Evolutionary conservation across 495 filamentous ascomycete species (phyloP).

Genomic region (Parachaetomium inaequale): DNA sequence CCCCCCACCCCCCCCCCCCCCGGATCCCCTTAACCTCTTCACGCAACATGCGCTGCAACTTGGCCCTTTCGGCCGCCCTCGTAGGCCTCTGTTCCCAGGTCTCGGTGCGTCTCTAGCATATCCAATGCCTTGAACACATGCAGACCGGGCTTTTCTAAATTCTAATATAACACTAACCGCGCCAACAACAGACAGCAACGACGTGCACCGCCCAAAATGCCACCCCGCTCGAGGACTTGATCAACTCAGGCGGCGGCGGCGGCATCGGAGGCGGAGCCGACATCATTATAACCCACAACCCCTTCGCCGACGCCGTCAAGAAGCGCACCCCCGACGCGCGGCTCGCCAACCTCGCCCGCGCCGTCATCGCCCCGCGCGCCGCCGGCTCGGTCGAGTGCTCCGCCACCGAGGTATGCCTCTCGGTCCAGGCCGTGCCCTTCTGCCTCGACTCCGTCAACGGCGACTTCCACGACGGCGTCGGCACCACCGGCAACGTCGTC

Average conservation of each 20-base stretch:
- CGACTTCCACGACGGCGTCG: slow-evolving; percentile 4
- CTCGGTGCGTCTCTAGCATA: neutral
- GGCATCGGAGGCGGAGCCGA: neutral
- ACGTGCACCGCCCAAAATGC: neutral
- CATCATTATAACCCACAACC: neutral
- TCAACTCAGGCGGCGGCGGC: neutral
- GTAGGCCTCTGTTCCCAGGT: neutral
- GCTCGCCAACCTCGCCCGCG: neutral
- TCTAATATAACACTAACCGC: too few relatives aligned
- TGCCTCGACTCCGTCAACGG: neutral
- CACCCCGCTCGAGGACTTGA: neutral
- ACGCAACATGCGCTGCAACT: too few relatives aligned
- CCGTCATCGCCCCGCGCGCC: neutral
- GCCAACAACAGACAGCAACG: neutral
- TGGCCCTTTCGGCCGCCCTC: neutral
- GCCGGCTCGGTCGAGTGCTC: neutral
- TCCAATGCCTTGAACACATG: neutral
- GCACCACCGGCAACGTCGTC: neutral
- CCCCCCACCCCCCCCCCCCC: too few relatives aligned
- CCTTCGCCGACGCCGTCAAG: slow-evolving; percentile 1
- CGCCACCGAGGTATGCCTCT: neutral
- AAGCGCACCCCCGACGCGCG: slow-evolving; percentile 1
- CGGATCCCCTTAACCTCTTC: too few relatives aligned
- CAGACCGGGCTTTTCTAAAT: too few relatives aligned
- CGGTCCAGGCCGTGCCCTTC: neutral